Conservation (phyloP, 2,329 filamentous ascomycete genomes). For the Helicocarpus griseus region DNA sequence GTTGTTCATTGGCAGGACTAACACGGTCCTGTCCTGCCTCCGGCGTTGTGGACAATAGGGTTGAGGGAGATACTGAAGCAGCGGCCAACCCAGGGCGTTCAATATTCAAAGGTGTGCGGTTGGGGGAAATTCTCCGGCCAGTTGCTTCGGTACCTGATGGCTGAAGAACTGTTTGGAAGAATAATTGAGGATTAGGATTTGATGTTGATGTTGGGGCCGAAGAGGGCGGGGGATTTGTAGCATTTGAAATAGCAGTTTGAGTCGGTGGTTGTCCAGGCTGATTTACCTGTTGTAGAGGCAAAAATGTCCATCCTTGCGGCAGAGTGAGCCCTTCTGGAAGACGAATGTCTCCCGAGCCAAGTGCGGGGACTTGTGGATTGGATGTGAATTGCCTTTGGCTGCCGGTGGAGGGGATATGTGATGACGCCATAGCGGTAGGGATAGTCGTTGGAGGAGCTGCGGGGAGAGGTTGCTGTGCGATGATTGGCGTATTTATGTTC, state of each 20-base stretch:
- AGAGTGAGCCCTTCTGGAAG: slow-evolving; percentile 43
- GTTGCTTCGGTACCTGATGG: background rate
- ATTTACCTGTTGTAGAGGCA: slow-evolving; percentile 34
- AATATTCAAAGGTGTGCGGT: background rate
- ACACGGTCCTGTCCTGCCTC: background rate
- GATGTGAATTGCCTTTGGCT: slow-evolving; percentile 23
- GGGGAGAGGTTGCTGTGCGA: slow-evolving; percentile 1
- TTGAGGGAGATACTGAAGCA: background rate
- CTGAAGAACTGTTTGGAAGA: background rate
- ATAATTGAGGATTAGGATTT: background rate
- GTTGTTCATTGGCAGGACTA: background rate
- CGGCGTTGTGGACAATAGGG: background rate
- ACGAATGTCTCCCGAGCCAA: slow-evolving; percentile 35
- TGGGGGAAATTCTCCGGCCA: background rate
- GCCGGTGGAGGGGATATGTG: slow-evolving; percentile 11
- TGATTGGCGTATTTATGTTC: background rate
- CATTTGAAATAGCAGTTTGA: background rate
- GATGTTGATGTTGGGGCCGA: background rate
- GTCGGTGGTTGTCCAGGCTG: background rate
- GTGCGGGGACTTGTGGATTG: slow-evolving; percentile 19
- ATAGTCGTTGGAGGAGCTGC: slow-evolving; percentile 4
- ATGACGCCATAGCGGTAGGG: slow-evolving; percentile 6
- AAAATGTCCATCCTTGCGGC: slow-evolving; percentile 44
- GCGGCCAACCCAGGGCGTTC: background rate
- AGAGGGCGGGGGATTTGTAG: background rate